phyloP scores from a whole-genome alignment of 2,329 filamentous ascomycete species.

The Ascomycota sp. region DNA sequence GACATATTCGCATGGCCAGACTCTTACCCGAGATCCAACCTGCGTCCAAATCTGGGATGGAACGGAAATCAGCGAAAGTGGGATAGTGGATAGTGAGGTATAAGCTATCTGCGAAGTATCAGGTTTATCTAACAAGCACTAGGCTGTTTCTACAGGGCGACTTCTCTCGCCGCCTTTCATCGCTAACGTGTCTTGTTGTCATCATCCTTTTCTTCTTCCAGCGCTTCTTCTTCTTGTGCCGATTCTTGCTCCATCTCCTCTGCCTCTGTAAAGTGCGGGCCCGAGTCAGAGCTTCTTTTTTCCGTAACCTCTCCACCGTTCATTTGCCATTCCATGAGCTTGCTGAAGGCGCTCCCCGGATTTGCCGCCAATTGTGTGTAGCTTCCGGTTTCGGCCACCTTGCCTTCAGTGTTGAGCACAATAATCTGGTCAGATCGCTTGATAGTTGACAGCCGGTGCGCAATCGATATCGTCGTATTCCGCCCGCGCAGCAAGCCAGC shows the following conservation, averaged over 20 bases:
- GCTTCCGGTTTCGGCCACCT: slow-evolving; percentile 73
- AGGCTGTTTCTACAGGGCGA: no score
- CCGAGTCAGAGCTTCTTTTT: slow-evolving; percentile 12
- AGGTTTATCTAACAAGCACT: no score
- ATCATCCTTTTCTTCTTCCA: slow-evolving; percentile 7
- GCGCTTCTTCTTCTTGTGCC: slow-evolving; percentile 13
- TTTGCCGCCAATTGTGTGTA: slow-evolving; percentile 56
- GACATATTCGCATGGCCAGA: no score
- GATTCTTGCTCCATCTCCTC: slow-evolving; percentile 27
- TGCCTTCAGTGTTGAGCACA: slow-evolving; percentile 66
- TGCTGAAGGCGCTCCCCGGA: slow-evolving; percentile 65
- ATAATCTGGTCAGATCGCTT: slow-evolving; percentile 90
- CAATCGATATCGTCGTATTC: slow-evolving; percentile 94
- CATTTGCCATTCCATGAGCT: slow-evolving; percentile 98
- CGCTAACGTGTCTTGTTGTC: no score
- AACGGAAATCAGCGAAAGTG: no score
- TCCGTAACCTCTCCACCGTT: slow-evolving; percentile 48
- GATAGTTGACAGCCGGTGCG: slow-evolving; percentile 85
- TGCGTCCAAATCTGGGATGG: no score
- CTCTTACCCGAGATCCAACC: no score
- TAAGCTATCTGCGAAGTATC: no score
- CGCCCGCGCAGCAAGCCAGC: slow-evolving; percentile 58
- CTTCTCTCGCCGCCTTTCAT: no score
- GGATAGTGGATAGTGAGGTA: no score
- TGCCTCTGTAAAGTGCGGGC: slow-evolving; percentile 23